Percentiles rank a stretch among this genome's conserved stretches.
phyloP scores from a whole-genome alignment of 345 rosid genomes.

The Populus euphratica region DNA sequence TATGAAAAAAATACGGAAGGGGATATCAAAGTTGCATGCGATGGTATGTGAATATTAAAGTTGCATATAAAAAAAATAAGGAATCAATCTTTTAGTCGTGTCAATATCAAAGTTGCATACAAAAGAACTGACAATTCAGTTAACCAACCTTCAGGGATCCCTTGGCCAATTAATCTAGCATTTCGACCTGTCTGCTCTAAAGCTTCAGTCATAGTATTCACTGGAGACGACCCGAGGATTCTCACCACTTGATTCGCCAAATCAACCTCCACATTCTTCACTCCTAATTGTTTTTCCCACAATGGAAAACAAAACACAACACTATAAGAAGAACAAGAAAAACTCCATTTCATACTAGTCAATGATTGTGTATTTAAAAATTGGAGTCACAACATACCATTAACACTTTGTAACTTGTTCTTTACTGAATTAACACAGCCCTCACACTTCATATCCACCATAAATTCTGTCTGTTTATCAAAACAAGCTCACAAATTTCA shows the following conservation, averaged over 20 bases:
- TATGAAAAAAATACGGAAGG: background rate
- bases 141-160: constrained; percentile 80
- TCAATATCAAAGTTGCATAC: background rate
- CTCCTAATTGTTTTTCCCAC: constrained; percentile 43
- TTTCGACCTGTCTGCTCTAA: constrained; percentile 82
- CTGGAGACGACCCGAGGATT: constrained; percentile 71
- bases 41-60: background rate
- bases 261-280: constrained; percentile 80
- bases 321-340: background rate
- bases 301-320: constrained; percentile 8
- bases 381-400: constrained; percentile 42
- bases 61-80: background rate
- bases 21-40: background rate
- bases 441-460: constrained; percentile 97
- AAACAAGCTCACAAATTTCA: background rate
- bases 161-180: constrained; percentile 88
- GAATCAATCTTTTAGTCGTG: too few species aligned
- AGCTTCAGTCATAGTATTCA: constrained; percentile 71
- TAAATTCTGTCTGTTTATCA: constrained; percentile 67
- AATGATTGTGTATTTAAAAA: constrained; percentile 1
- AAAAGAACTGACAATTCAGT: background rate
- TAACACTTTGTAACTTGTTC: constrained; percentile 61
- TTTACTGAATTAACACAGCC: constrained; percentile 82
- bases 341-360: background rate
- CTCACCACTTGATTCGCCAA: constrained; percentile 80